Base-by-base conservation (phyloP, 192 early-diverging fungal species). In the Backusella macrospora region DNA sequence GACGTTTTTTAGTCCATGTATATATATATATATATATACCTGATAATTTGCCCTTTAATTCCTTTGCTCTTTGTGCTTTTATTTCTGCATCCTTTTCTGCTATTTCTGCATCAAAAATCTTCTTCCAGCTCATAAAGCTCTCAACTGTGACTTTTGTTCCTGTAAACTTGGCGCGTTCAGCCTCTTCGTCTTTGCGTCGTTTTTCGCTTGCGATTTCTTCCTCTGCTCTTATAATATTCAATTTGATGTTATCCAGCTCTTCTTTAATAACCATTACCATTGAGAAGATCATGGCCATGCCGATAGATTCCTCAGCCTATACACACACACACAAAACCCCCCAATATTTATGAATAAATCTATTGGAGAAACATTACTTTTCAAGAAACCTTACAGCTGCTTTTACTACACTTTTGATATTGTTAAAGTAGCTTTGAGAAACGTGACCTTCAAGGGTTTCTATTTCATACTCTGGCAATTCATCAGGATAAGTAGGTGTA, bases 201-300 rank as follows among this genome's bases (percentile, higher is more conserved):
- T 77, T 65, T 68, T 88, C 89, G 15, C 85, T 87, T 40, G 77
- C 79, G 4, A 65, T 77, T 38, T 81, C 74, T 63, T 85, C 85
- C 34, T 83, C 68, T 42, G 71, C 81, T n/a, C 81, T 86, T 45
- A 84, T 83, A 67, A 86, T 86, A 42, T 84, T 84, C 9, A 70
- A 14, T 4, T 96, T 84, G 38, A 91, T 74, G 59, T 87, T 80
- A 62, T 87, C 89, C 29, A 95, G 72, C 0, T 73, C 75, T 72
- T 99, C 97, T 74, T 94, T 94, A 15, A 95, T 85, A 3, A 82
- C 76, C 4, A 91, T 84, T 5, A 87, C 90, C 86, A 98, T 86
- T 29, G 89, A 88, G 77, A 98, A 98, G 26, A 95, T 87, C 93
- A 96, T 96, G 46, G 89, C 94, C 93, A 97, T 96, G 23, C 96